Evolutionary conservation across 345 rosid genomes (phyloP).

Genomic region (Ailanthus altissimus): DNA sequence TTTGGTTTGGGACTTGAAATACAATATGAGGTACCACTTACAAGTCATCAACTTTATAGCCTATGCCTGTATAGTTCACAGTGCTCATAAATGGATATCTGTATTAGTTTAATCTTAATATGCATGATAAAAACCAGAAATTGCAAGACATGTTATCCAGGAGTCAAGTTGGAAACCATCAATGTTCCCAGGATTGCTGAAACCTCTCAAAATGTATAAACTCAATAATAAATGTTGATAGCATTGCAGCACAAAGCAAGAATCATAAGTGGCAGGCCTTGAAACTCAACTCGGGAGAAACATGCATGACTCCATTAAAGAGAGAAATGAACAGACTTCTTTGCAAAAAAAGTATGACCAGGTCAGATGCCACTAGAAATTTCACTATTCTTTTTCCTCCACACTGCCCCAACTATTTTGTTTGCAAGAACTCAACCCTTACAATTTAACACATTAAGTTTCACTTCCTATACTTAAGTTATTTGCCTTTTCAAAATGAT

Average conservation of each 20-base stretch:
- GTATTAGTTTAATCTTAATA: neutral
- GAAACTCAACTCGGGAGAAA: neutral
- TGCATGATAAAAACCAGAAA: neutral
- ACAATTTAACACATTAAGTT: neutral
- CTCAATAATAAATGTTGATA: neutral
- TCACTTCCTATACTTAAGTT: neutral
- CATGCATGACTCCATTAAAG: neutral
- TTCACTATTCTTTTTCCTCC: neutral
- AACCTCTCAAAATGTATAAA: neutral
- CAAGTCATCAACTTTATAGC: conserved; percentile 5
- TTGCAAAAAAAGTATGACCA: neutral
- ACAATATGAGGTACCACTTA: neutral
- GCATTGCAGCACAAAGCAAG: neutral
- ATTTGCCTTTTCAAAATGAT: neutral
- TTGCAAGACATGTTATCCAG: neutral
- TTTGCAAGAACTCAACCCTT: neutral
- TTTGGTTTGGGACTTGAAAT: neutral
- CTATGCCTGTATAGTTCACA: neutral
- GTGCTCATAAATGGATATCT: neutral
- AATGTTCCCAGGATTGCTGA: conserved; percentile 1
- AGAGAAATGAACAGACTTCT: neutral
- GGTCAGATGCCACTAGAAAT: neutral
- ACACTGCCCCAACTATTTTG: neutral
- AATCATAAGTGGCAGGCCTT: neutral
- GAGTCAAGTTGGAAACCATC: neutral